These are phyloP conservation scores for Apocynum venetum DNA, from an alignment of 257 asterid species.

Conservation along the genomic window DNA sequence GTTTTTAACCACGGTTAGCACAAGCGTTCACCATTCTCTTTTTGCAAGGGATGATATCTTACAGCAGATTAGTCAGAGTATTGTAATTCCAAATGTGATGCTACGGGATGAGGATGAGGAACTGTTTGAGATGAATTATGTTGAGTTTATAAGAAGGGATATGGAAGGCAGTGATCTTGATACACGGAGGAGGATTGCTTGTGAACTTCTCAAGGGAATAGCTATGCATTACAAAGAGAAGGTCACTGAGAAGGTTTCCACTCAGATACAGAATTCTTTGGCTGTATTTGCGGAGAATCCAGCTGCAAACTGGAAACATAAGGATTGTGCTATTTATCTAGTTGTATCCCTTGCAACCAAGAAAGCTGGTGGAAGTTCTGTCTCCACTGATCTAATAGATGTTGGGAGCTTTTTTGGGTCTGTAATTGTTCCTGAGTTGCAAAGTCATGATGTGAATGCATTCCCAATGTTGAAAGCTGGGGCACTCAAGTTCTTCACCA, in stretches of 20 bases:
- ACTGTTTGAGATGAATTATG: constrained; percentile 84
- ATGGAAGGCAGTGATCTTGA: constrained; percentile 99
- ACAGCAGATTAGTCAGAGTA: constrained; percentile 75
- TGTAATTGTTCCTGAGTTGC: constrained; percentile 88
- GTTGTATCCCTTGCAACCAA: constrained; percentile 89
- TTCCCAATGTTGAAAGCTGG: constrained; percentile 91
- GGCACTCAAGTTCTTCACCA: constrained; percentile 82
- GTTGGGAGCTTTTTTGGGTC: constrained; percentile 74
- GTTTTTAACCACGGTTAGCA: constrained; percentile 82
- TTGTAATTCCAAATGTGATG: constrained; percentile 96
- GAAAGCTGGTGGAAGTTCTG: constrained; percentile 71
- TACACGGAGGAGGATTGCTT: constrained; percentile 96
- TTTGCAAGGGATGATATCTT: constrained; percentile 72
- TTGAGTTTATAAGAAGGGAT: constrained; percentile 92
- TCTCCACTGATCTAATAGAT: constrained; percentile 86
- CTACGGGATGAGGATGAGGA: constrained; percentile 95
- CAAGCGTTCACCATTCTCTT: constrained; percentile 71
- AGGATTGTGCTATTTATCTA: constrained; percentile 91
- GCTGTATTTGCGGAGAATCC: constrained; percentile 70
- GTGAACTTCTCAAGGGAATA: constrained; percentile 97
- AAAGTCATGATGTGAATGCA: constrained; percentile 63
- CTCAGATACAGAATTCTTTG: constrained; percentile 67
- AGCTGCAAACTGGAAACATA: constrained; percentile 80
- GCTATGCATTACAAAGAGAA: constrained; percentile 69
- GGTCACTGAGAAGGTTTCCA: constrained; percentile 68